phyloP scores from a whole-genome alignment of 139 green algal genomes.

The Coelastrella sp. region DNA sequence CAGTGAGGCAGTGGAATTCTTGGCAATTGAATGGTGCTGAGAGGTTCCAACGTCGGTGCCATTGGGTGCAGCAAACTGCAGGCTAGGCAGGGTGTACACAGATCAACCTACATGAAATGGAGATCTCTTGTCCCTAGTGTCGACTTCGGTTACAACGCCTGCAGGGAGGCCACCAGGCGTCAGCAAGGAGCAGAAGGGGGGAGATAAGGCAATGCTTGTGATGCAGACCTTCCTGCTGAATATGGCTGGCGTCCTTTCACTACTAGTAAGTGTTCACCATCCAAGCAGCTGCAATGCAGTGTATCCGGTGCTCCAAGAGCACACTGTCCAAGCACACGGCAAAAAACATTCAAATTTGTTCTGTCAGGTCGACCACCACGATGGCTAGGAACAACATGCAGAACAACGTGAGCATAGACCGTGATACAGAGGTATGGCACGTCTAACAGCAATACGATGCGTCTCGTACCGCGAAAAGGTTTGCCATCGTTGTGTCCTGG shows the following conservation, averaged over 20 bases:
- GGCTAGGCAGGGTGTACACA: neutral
- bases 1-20: too few relatives aligned
- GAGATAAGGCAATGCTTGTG: neutral
- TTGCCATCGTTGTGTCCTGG: neutral
- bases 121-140: neutral
- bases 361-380: too few relatives aligned
- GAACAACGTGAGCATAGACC: neutral
- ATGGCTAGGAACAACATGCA: too few relatives aligned
- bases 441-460: neutral
- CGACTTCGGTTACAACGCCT: conserved; percentile 14
- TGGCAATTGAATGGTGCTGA: too few relatives aligned
- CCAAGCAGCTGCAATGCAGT: too few relatives aligned
- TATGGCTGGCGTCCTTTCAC: too few relatives aligned
- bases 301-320: too few relatives aligned
- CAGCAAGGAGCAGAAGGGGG: neutral
- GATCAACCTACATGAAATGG: neutral
- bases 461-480: conserved; percentile 11
- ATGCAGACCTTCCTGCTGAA: neutral
- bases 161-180: neutral
- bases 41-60: too few relatives aligned
- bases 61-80: neutral
- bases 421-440: neutral
- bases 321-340: too few relatives aligned
- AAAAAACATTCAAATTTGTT: too few relatives aligned
- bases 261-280: too few relatives aligned